These are phyloP conservation scores for Colletotrichum cereale DNA, from an alignment of 2,329 filamentous ascomycete species.

Conservation along the genomic window DNA sequence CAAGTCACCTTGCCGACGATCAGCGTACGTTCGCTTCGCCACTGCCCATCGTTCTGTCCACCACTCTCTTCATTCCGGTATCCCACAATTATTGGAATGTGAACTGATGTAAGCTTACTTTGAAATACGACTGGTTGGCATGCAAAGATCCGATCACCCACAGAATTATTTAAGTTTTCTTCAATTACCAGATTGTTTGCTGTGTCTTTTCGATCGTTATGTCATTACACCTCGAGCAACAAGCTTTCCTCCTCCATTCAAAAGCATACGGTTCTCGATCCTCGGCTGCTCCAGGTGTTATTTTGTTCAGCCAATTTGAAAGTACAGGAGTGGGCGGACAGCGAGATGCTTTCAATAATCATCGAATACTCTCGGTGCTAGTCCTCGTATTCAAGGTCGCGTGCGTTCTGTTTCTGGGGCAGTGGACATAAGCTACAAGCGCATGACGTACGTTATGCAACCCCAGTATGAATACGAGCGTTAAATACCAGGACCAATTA, in stretches of 20 bases:
- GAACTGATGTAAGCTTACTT: background rate
- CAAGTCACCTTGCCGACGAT: slow-evolving; percentile 5
- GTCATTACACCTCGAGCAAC: background rate
- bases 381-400: slow-evolving; percentile 38
- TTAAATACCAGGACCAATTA: slow-evolving; percentile 16
- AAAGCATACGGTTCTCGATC: background rate
- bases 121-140: background rate
- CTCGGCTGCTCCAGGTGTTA: background rate
- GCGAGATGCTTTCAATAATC: background rate
- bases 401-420: slow-evolving; percentile 28
- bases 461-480: slow-evolving; percentile 29
- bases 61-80: slow-evolving; percentile 5
- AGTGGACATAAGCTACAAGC: slow-evolving; percentile 18
- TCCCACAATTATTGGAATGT: slow-evolving; percentile 16
- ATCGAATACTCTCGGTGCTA: background rate
- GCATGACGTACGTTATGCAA: slow-evolving; percentile 34
- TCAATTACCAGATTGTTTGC: slow-evolving; percentile 1
- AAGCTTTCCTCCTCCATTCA: background rate
- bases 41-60: slow-evolving; percentile 13
- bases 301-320: background rate
- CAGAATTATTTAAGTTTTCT: background rate
- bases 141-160: background rate
- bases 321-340: background rate
- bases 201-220: background rate
- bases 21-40: slow-evolving; percentile 16